Evolutionary conservation across 1,139 yeast genomes (phyloP), one percentile per base, ranked within the genome.

Genomic region (Suhomyces coccinellae): DNA sequence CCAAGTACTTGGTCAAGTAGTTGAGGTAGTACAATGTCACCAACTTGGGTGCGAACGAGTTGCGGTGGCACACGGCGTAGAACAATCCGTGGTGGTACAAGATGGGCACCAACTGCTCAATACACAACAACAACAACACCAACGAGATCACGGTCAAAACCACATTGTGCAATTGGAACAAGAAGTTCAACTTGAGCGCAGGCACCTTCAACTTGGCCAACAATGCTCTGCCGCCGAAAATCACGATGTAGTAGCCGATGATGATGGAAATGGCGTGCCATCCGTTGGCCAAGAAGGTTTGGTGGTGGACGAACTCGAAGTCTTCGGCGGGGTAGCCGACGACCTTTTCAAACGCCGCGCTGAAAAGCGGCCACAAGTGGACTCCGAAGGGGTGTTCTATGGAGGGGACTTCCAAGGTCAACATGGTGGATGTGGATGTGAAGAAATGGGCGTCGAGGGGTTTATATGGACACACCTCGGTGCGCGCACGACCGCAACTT

Each of bases 91-190:
- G 81, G 52, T 80, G 63, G 59, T 74, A 76, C 55, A 91, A 71
- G 64, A 88, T 88, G 40, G 98, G 98, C 47, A 87, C 63, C 55
- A 91, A 71, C 71, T 93, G 98, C 71, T 93, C 99, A 45, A 83
- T 68, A 59, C 88, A 70, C 58, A 93, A 77, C 47, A 84, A 55
- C 55, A 90, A 75, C 61, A 93, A 75, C 13, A 73, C 62, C 52
- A 85, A 77, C 6, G 97, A 88, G 46, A 82, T 74, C 32, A 78
- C 49, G 6, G 99, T 90, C 62, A 93, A 77, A 33, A 81, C 56
- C 55, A 91, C 62, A 70, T 93, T 93, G 71, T 93, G 99, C 53
- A 90, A 61, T 67, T 86, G 90, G 52, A 79, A 75, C 57, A 73
- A 65, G 34, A 66, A 59, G 64, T 85, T 85, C 66, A 91, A 73